Conservation (phyloP, 345 rosid species). For the Rhizophora mangle region DNA sequence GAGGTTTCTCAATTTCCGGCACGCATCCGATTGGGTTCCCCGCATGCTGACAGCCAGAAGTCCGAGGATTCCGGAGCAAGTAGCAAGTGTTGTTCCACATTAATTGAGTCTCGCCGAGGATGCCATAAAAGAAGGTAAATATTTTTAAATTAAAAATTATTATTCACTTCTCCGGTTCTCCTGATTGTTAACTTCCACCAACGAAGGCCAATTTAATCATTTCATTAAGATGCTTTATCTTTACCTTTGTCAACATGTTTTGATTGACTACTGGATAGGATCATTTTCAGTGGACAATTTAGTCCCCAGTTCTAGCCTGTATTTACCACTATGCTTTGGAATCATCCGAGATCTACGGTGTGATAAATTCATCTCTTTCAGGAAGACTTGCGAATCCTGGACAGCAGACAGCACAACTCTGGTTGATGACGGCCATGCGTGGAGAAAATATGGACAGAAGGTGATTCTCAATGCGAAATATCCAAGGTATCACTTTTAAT, state of each 20-base stretch:
- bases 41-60: conserved; percentile 31
- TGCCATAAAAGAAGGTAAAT: conserved; percentile 80
- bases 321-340: too few relatives aligned
- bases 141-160: too few relatives aligned
- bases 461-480: conserved; percentile 55
- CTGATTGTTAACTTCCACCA: too few relatives aligned
- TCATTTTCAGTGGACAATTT: too few relatives aligned
- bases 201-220: too few relatives aligned
- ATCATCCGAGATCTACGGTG: too few relatives aligned
- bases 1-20: conserved; percentile 18
- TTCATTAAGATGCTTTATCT: too few relatives aligned
- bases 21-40: conserved; percentile 4
- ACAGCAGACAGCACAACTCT: conserved; percentile 24
- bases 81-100: conserved; percentile 39
- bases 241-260: too few relatives aligned
- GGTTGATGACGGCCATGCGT: conserved; percentile 53
- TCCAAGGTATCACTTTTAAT: conserved; percentile 47
- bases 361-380: conserved; percentile 23
- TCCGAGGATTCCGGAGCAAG: conserved; percentile 57
- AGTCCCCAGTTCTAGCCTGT: too few relatives aligned
- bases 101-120: conserved; percentile 52
- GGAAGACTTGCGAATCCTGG: conserved; percentile 46
- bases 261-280: too few relatives aligned
- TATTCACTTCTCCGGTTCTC: too few relatives aligned
- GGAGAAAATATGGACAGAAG: conserved; percentile 97